Conservation (phyloP, 495 filamentous ascomycete species). For the Filosporella fistucella region DNA sequence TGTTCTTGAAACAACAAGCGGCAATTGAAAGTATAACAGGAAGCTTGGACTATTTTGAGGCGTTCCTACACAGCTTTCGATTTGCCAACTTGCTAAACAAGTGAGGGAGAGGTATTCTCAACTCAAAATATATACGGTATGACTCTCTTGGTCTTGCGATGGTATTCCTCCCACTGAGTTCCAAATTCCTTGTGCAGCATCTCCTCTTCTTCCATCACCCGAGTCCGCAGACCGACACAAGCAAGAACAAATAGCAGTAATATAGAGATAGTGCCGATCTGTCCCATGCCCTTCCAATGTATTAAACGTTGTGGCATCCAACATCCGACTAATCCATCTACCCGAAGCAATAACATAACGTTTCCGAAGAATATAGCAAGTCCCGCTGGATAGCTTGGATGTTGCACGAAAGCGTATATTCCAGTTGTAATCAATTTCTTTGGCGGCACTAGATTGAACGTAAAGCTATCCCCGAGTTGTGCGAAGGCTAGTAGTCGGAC, state of each 20-base stretch:
- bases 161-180: conserved; percentile 16
- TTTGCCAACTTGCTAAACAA: no score
- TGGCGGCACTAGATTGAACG: conserved; percentile 40
- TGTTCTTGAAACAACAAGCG: no score
- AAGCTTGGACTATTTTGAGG: no score
- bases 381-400: conserved; percentile 42
- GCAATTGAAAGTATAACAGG: no score
- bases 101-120: no score
- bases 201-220: conserved; percentile 15
- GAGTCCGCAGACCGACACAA: neutral
- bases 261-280: neutral
- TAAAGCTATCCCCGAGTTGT: conserved; percentile 39
- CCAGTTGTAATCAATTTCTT: conserved; percentile 37
- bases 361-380: conserved; percentile 4
- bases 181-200: conserved; percentile 19
- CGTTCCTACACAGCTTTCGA: no score
- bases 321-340: conserved; percentile 8
- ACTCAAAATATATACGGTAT: conserved; percentile 21
- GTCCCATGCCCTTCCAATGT: conserved; percentile 1
- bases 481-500: conserved; percentile 7
- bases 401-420: conserved; percentile 40
- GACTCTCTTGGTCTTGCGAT: conserved; percentile 15
- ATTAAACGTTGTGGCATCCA: conserved; percentile 7
- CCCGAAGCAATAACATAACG: neutral
- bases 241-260: no score